Evolutionary conservation across 495 filamentous ascomycete species (phyloP), one percentile per base, ranked within the genome.

Genomic region (Xylaria venustula): DNA sequence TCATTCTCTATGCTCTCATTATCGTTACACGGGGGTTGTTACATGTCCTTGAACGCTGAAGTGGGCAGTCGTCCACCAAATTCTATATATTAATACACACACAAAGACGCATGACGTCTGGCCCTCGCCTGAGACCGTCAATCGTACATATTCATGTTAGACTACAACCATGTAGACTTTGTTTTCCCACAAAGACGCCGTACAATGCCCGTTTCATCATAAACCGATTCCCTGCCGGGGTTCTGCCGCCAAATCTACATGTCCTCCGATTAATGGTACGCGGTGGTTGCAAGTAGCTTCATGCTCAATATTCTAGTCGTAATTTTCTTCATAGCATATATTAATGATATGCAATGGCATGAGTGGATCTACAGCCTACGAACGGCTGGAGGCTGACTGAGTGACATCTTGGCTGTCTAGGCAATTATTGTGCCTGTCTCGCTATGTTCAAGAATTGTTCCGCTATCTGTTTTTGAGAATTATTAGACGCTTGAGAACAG

Each of bases 361-460:
- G 58, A 17, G 36, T 30, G 25, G 23, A 41, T 44, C 52, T 25
- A 45, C 41, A 44, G 37, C 36, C 34, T 30, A 41, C 28, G 25
- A 11, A 20, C 9, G 9, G 22, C 30, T 5, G 3, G 15, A 49
- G 20, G 44, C n/a, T 20, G 28, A 48, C 36, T 23, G 17, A 11
- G 32, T 32, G 47, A 12, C 47, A 22, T 42, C 46, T n/a, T 22
- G 11, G 7, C 7, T 25, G 34, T n/a, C 12, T 15, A n/a, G 17
- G 30, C 11, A 32, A 7, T 60, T 65, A 69, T 53, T 61, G 50
- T 46, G 65, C 51, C 49, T 71, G 75, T 51, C 71, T 64, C 30
- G 71, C 74, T 34, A 77, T 64, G 17, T 71, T 69, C 45, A 72
- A 62, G 56, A 77, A 81, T 23, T 76, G 73, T 30, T 77, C 75